Conservation (phyloP, 257 asterid species). For the Gentiana macrophylla region DNA sequence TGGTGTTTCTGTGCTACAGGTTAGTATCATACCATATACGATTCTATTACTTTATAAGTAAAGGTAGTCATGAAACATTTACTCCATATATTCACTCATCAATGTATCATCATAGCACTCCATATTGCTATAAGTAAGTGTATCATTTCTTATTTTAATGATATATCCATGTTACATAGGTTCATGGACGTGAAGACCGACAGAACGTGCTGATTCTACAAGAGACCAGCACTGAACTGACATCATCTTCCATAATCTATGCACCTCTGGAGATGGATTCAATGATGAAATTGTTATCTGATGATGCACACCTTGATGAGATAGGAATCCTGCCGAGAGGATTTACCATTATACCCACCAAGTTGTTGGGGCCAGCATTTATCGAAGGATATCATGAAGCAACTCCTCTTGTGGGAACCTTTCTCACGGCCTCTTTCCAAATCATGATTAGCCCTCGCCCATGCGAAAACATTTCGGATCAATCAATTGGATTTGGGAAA, state of each 20-base stretch:
- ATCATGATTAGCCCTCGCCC: no score
- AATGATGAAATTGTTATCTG: neutral
- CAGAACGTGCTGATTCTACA: conserved; percentile 5
- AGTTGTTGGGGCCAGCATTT: neutral
- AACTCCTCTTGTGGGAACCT: no score
- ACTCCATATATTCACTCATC: neutral
- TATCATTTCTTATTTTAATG: neutral
- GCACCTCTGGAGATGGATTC: conserved; percentile 1
- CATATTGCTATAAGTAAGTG: no score
- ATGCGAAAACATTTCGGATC: no score
- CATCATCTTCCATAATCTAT: conserved; percentile 6
- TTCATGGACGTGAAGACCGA: neutral
- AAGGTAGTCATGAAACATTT: no score
- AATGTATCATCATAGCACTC: neutral
- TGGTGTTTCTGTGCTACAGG: conserved; percentile 3
- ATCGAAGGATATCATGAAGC: no score
- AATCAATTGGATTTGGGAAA: no score
- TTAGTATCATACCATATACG: conserved; percentile 1
- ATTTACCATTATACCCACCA: neutral
- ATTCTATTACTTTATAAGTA: no score
- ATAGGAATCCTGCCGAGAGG: neutral
- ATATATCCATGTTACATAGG: neutral
- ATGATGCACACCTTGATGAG: neutral
- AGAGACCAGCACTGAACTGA: conserved; percentile 5
- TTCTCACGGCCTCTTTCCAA: no score